Base-by-base conservation (phyloP, 257 asterid genomes). In the Phtheirospermum japonicum region DNA sequence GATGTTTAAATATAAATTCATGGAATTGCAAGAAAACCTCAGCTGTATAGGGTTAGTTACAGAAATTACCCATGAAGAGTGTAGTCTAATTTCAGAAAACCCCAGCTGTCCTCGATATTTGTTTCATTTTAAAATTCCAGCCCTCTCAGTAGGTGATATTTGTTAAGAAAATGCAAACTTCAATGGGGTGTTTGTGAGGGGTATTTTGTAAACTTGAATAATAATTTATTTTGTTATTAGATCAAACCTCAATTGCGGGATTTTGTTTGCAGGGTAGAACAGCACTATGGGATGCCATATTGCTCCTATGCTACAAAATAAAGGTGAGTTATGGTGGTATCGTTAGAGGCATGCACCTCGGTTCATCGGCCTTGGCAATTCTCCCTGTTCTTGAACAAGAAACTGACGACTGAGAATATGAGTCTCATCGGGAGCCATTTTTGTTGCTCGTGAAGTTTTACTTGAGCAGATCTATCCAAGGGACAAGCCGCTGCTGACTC, bases 321-420 rank as follows among this genome's bases (percentile, higher is more conserved):
- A 85, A 83, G 77, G 76, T 64, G 7, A 81, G 88, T 54, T 89
- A 83, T 51, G 95, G 85, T 66, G 97, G 96, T 33, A 64, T 89
- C 57, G 89, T 92, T 32, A 83, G 93, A 60, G 99, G 99, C 42
- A 75, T 85, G 90, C 95, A 89, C 83, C 88, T 92, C 11, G 94
- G 89, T 65, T 92, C 99, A 2, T 73, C 99, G 2, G 99, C 99
- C 54, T 66, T 92, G 46, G 82, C 62, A 75, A 78, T 92, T 75
- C 96, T 92, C 61, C 83, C 90, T 0, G 83, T 92, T 63, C 77
- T 92, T 69, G 88, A 88, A 62, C 75, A 83, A 52, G 83, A 88
- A 62, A 63, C 68, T 43, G 84, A 79, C 39, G 83, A 75, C 59
- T 78, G 83, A 77, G 55, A 67, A 68, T 14, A 1, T 1, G 16